Conservation (phyloP, 805 yeast species). For the Vanderwaltozyma yarrowii region DNA sequence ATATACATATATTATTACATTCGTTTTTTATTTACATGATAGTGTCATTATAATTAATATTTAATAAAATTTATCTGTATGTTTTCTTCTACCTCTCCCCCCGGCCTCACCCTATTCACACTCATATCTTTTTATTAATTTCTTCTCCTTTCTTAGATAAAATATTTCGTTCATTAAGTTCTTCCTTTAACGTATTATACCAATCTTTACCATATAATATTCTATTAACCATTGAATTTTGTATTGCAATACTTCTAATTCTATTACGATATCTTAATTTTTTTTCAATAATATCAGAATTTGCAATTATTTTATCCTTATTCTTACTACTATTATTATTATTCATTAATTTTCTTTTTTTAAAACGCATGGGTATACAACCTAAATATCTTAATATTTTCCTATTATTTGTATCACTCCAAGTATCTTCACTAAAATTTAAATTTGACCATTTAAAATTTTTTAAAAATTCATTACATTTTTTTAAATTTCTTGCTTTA, state of each 20-base stretch:
- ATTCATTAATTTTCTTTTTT: too few species aligned
- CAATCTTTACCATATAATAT: conserved; percentile 26
- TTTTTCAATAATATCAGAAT: conserved; percentile 2
- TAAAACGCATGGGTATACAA: conserved; percentile 10
- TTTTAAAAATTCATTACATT: conserved; percentile 1
- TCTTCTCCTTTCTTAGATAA: background rate
- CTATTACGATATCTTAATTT: conserved; percentile 12
- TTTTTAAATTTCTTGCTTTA: background rate
- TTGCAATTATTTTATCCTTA: background rate
- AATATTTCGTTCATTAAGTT: conserved; percentile 18
- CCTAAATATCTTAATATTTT: conserved; percentile 16
- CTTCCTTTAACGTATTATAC: conserved; percentile 23
- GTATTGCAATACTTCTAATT: conserved; percentile 16
- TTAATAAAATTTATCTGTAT: too few species aligned
- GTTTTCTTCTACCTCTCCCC: too few species aligned
- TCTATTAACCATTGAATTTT: conserved; percentile 23
- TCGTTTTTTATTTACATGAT: too few species aligned
- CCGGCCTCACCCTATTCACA: too few species aligned
- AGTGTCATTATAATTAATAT: too few species aligned
- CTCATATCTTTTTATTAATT: background rate
- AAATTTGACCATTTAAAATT: conserved; percentile 3
- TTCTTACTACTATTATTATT: too few species aligned
- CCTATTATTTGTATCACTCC: conserved; percentile 9
- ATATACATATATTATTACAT: too few species aligned
- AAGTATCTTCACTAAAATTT: conserved; percentile 9